Evolutionary conservation across 352 stramenopile genomes (phyloP).

Genomic region (Phytophthora pinifolia): DNA sequence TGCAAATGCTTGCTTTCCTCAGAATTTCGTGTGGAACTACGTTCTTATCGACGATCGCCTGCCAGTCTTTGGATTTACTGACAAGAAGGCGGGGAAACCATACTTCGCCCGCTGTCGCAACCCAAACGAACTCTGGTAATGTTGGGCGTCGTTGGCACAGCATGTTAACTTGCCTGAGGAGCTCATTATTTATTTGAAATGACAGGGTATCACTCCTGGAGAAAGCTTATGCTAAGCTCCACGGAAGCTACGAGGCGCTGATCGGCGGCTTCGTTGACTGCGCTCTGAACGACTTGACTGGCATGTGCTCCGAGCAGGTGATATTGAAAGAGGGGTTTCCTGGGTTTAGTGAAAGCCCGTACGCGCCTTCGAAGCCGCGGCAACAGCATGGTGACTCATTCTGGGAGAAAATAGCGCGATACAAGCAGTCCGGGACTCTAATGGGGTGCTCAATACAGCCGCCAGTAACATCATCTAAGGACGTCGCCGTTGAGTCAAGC

Average conservation of each 20-base stretch:
- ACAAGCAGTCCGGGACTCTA: slow-evolving; percentile 81
- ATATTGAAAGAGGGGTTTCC: slow-evolving; percentile 84
- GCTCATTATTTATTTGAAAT: not conserved
- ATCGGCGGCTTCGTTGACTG: slow-evolving; percentile 92
- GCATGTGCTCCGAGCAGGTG: slow-evolving; percentile 87
- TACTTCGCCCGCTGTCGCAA: slow-evolving; percentile 86
- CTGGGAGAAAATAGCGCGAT: slow-evolving; percentile 76
- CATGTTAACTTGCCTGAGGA: too few species aligned
- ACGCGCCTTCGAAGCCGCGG: slow-evolving; percentile 36
- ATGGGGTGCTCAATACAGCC: slow-evolving; percentile 93
- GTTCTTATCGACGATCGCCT: slow-evolving; percentile 91
- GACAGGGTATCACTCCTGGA: slow-evolving; percentile 85
- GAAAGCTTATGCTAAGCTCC: slow-evolving; percentile 93
- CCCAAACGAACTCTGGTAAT: slow-evolving; percentile 86
- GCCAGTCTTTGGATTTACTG: slow-evolving; percentile 84
- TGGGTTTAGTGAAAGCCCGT: slow-evolving; percentile 75
- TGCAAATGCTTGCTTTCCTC: not conserved
- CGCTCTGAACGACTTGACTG: slow-evolving; percentile 89
- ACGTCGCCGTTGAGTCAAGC: slow-evolving; percentile 63
- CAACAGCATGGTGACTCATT: slow-evolving; percentile 68
- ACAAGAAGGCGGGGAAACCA: slow-evolving; percentile 76
- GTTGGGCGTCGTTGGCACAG: too few species aligned
- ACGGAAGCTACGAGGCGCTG: slow-evolving; percentile 87
- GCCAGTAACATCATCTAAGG: slow-evolving; percentile 54
- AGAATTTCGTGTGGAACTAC: slow-evolving; percentile 91